Base-by-base conservation (phyloP, 805 yeast species). In the Pichia nanzhaoensis region DNA sequence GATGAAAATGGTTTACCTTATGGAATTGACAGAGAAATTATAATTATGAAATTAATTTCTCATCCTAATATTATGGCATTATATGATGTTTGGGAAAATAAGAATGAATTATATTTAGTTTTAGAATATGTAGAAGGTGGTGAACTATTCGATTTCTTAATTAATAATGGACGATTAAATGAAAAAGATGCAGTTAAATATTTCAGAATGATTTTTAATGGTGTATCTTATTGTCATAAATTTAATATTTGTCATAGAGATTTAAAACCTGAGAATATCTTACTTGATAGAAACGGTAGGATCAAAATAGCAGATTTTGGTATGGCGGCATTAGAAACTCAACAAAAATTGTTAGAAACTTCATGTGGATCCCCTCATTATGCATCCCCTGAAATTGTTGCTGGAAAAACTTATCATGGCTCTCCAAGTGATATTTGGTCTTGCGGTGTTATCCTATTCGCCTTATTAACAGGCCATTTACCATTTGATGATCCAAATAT, bases 81-180 rank as follows among this genome's bases (percentile, higher is more conserved):
- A 34, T 93, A 89, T 61, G 99, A 93, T 60, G 99, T 93, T 20
- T 93, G 98, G 98, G 99, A 93, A 65, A 91, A 95, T 53, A 82
- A 88, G 53, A 88, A 87, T 58, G 96, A 91, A 49, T 71, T 93
- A 46, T 85, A 82, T 56, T 63, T 85, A 52, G 88, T 85, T 14
- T 66, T 85, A 41, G 95, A 85, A 59, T 85, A 84, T 60, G 91
- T 85, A 28, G 90, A 85, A 62, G 91, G 93, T n/a, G 95, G 95
- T 48, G 95, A 85, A 63, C 66, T 85, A 44, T 85, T 85, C 54
- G 93, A 85, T 56, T 72, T 80, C 50, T 66, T 85, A 45, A 88
- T 84, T 5, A 77, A 74, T 53, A 74, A 76, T 51, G 93, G 91
- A 5, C 82, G 83, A 21, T 64, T 85, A 39, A 74, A 77, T 27